These are phyloP conservation scores for Calycina herbarum DNA, from an alignment of 2,329 filamentous ascomycete genomes.

Conservation along the genomic window DNA sequence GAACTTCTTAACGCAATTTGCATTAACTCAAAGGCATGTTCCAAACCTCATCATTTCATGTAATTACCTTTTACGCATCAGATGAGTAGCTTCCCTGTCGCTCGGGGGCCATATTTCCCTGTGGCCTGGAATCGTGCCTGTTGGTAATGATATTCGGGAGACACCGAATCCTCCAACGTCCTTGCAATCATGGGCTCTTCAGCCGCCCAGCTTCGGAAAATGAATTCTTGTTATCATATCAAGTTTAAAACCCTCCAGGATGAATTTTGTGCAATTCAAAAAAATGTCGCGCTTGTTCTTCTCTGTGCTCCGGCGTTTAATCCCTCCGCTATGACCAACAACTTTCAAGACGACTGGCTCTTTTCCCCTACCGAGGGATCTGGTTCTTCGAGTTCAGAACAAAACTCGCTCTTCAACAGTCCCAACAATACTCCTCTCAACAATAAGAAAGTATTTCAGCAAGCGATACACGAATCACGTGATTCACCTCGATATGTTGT, in stretches of 20 bases:
- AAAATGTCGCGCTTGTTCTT: slow-evolving; percentile 4
- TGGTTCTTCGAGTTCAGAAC: not conserved
- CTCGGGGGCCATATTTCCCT: not conserved
- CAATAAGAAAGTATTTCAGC: not conserved
- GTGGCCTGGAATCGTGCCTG: not conserved
- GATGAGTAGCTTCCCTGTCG: not conserved
- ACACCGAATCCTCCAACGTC: not conserved
- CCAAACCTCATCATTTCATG: not conserved
- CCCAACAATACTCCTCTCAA: not conserved
- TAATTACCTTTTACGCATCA: not conserved
- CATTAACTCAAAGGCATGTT: not conserved
- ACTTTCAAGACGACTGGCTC: not conserved
- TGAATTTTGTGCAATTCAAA: slow-evolving; percentile 16
- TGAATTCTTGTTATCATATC: slow-evolving; percentile 9
- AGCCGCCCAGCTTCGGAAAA: not conserved
- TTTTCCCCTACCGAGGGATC: not conserved
- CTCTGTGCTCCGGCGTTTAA: not conserved
- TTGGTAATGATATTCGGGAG: not conserved
- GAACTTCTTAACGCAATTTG: not conserved
- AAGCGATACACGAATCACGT: not conserved
- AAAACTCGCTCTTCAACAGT: not conserved
- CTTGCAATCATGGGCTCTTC: not conserved
- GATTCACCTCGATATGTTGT: not conserved
- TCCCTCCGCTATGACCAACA: slow-evolving; percentile 2
- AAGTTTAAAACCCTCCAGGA: slow-evolving; percentile 17